Evolutionary conservation across 225 moss, liverwort and hornwort genomes (phyloP), one percentile per base, ranked within the genome.

Genomic region (Climacium dendroides): DNA sequence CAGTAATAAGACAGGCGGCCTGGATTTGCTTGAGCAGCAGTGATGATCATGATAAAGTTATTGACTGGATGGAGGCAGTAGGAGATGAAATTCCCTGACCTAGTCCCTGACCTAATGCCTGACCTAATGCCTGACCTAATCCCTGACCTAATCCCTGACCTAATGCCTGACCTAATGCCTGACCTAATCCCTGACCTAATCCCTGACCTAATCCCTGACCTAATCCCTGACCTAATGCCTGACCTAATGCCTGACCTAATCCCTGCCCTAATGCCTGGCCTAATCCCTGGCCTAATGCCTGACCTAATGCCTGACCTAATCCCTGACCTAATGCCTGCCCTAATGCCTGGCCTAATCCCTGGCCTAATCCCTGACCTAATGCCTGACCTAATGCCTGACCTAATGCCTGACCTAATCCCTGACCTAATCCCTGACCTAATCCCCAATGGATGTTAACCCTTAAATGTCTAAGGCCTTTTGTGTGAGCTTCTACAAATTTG

Each of bases 101-200:
- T n/a, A n/a, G n/a, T n/a, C n/a, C n/a, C n/a, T n/a, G n/a, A n/a
- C n/a, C n/a, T n/a, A n/a, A n/a, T n/a, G n/a, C n/a, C 39, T 39
- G 4, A 64, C 63, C 34, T 63, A 67, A 20, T 1, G 0, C 37
- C 37, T 69, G 7, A 10, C n/a, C 65, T 66, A 37, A 23, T 1
- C 2, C 64, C 34, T 64, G 10, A 35, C 35, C 64, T 64, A 19
- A 64, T 10, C 3, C 3, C 34, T 64, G 3, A 19, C 65, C 35
- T 35, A 19, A 22, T 1, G 0, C 18, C 10, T 35, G 5, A 65
- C 64, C 19, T 69, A 23, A 7, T 1, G 0, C 25, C 15, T 25
- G 1, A 69, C 69, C 23, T 69, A 18, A 18, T 4, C 7, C 47
- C 5, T 18, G 19, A 45, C 8, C 39, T 71, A 28, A 71, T 10